Base-by-base conservation (phyloP, 441 rosid species). In the Jatropha multifida region DNA sequence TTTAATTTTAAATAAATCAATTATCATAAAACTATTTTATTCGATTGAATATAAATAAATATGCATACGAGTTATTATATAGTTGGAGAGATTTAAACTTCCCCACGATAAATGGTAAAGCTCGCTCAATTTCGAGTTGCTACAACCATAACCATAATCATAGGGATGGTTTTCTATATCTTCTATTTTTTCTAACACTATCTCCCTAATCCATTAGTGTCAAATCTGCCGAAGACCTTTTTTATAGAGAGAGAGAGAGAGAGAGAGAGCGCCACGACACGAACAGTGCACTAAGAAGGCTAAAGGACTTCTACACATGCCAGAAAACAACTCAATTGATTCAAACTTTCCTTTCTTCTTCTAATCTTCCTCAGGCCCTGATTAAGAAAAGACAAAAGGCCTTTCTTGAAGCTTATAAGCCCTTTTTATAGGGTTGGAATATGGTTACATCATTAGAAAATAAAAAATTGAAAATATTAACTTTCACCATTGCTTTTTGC, bases 401-500 rank as follows among this genome's bases (percentile, higher is more conserved):
- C 67, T 38, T 9, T 38, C 42, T 26, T 58, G 62, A 62, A 67
- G 51, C 80, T 42, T 63, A 61, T 17, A 48, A 54, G 68, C 73
- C 63, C 26, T 61, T 32, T 38, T 59, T 52, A 49, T 12, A 27
- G 38, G 71, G 73, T 77, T 27, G 38, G 38, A 12, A 65, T 65
- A 64, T 41, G 52, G 52, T 58, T 65, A 76, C 73, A 83, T 66
- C 65, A 23, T 52, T 76, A 11, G 40, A 26, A 32, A 13, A 37
- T 64, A 61, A 40, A 51, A 52, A 37, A 56, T 54, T 56, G 68
- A 14, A 65, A 54, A 40, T 4, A 69, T 15, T 69, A 26, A 27
- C 73, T 62, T 69, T 81, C 80, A 82, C 85, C 83, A 78, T 72
- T 90, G 92, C 81, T 88, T 95, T 88, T 89, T 91, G 55, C 98